phyloP scores from a whole-genome alignment of 805 yeast genomes.

The Lachancea lanzarotensis region DNA sequence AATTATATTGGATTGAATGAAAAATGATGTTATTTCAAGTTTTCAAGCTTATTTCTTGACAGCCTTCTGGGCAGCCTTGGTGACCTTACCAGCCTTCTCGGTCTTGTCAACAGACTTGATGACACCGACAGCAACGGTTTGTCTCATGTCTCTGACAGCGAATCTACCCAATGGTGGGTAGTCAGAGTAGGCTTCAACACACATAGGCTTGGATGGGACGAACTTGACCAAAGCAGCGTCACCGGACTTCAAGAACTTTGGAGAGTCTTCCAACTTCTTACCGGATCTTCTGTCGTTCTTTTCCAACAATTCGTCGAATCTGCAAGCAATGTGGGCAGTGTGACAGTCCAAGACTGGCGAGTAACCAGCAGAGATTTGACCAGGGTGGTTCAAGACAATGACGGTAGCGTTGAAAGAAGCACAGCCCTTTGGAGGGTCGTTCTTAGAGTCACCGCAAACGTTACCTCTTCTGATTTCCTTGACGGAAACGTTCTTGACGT shows the following conservation, averaged over 20 bases:
- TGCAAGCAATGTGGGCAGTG: slow-evolving; percentile 91
- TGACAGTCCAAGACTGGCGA: slow-evolving; percentile 88
- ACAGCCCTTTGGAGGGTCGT: slow-evolving; percentile 78
- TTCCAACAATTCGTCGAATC: slow-evolving; percentile 69
- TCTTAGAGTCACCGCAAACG: slow-evolving; percentile 86
- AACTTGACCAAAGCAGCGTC: slow-evolving; percentile 92
- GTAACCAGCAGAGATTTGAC: slow-evolving; percentile 88
- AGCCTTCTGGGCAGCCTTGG: slow-evolving; percentile 75
- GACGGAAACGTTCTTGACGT: slow-evolving; percentile 84
- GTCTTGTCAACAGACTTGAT: slow-evolving; percentile 91
- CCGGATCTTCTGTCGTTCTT: slow-evolving; percentile 93
- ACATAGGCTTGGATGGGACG: slow-evolving; percentile 85
- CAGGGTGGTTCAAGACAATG: slow-evolving; percentile 84
- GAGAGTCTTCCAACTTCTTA: slow-evolving; percentile 81
- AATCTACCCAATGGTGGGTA: slow-evolving; percentile 98
- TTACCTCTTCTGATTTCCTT: slow-evolving; percentile 90
- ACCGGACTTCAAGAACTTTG: slow-evolving; percentile 93
- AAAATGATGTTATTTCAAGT: slow-evolving; percentile 2
- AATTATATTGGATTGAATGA: slow-evolving; percentile 3
- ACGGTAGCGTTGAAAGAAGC: slow-evolving; percentile 82
- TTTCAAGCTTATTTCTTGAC: slow-evolving; percentile 24
- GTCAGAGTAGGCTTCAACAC: slow-evolving; percentile 90
- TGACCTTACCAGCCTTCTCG: slow-evolving; percentile 83
- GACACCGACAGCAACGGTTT: slow-evolving; percentile 99
- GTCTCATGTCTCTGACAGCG: slow-evolving; percentile 99